Evolutionary conservation across 1,284 basidiomycete species (phyloP), one percentile per base, ranked within the genome.

Genomic region (Rhodotorula sp.): DNA sequence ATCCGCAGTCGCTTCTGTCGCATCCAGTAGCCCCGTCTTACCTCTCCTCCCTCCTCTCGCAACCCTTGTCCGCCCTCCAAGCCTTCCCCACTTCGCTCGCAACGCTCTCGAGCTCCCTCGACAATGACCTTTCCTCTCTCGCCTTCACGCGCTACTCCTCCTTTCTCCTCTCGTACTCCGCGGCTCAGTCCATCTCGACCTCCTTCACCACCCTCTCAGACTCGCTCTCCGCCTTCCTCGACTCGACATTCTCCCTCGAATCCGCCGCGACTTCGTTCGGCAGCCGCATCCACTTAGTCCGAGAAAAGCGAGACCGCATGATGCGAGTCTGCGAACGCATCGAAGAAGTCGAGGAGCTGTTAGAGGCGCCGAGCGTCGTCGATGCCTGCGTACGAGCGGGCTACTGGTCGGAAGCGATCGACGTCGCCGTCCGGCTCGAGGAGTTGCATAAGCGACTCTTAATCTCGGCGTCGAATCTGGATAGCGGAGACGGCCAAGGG

Each of bases 381-480:
- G 90, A 94, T 77, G 92, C 92, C 0, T 96, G 92, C 76, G 89
- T 95, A 20, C 86, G 92, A 31, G 93, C 92, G 76, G 91, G 91
- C 11, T 89, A 91, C 80, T 95, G 94, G 81, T 85, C 88, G 61
- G 94, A 97, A 79, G 93, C 92, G 0, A 85, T 97, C 68, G 88
- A 92, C 59, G 85, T 95, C 16, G 84, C 88, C 2, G 82, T 85
- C 11, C 90, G 93, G 77, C 87, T 89, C 0, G 80, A 83, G 28
- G 75, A 79, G 0, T 80, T 88, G 28, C 79, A 82, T 5, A 62
- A 77, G 30, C 80, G 81, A 20, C 83, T 86, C 71, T 80, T 82
- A 0, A 26, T 50, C 20, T 16, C 46, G 8, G 48, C 28, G 31
- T 34, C 34, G 44, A 80, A 83, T 40, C 78, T 81, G 15, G 80